Evolutionary conservation across 2,329 filamentous ascomycete genomes (phyloP).

Genomic region (Tolypocladium capitatum): DNA sequence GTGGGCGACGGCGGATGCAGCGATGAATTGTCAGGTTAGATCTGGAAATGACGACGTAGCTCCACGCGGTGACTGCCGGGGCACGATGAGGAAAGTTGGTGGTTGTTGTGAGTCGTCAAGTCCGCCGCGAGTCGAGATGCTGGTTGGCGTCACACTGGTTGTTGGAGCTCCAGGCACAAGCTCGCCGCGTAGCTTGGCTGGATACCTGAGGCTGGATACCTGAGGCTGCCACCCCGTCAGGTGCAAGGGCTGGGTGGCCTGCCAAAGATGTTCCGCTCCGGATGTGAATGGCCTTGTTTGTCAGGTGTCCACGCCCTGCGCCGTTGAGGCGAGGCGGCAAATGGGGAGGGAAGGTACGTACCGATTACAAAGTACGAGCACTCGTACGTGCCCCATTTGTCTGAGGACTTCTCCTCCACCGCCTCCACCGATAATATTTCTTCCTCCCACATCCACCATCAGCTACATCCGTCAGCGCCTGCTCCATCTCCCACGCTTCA

Average conservation of each 20-base stretch:
- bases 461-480: neutral
- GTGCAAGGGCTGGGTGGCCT: neutral
- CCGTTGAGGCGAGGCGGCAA: too few species aligned
- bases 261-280: neutral
- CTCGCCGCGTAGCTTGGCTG: slow-evolving; percentile 7
- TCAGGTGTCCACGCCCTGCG: neutral
- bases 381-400: neutral
- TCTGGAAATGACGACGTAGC: neutral
- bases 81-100: slow-evolving; percentile 2
- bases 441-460: neutral
- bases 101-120: neutral
- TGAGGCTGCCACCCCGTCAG: slow-evolving; percentile 2
- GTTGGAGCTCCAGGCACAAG: slow-evolving; percentile 8
- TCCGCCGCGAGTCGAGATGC: neutral
- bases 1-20: slow-evolving; percentile 14
- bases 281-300: neutral
- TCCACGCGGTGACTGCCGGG: neutral
- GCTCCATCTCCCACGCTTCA: neutral
- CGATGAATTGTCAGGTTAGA: neutral
- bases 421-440: neutral
- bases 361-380: neutral
- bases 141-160: slow-evolving; percentile 7
- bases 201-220: slow-evolving; percentile 5
- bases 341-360: neutral
- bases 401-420: neutral